Evolutionary conservation across 2,329 filamentous ascomycete genomes (phyloP).

Genomic region (Alternaria alternata): DNA sequence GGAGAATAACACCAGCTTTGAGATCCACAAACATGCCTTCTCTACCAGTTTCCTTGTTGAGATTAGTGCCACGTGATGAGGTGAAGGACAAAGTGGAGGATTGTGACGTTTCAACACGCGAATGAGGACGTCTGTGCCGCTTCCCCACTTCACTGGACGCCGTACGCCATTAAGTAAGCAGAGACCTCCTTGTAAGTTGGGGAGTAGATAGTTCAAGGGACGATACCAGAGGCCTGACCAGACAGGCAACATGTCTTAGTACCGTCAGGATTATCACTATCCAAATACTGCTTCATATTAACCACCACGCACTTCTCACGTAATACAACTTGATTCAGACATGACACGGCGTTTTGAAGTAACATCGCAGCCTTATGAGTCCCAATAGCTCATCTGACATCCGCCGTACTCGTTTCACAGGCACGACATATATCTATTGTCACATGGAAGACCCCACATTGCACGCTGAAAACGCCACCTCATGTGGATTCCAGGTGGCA

Average conservation of each 20-base stretch:
- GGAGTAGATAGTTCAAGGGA: not conserved
- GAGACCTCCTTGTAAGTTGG: not conserved
- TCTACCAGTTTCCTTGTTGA: not conserved
- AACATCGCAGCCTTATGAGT: constrained; percentile 7
- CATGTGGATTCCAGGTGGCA: not conserved
- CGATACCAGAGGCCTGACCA: not conserved
- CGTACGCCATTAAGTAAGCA: not conserved
- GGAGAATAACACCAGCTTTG: not conserved
- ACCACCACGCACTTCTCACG: not conserved
- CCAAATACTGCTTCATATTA: not conserved
- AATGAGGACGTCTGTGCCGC: not conserved
- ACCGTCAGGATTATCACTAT: not conserved
- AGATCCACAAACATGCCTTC: not conserved
- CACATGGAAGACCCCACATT: not conserved
- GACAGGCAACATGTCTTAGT: not conserved
- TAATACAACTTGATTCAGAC: not conserved
- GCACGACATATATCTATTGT: constrained; percentile 8
- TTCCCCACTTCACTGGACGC: not conserved
- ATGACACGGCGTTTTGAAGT: not conserved
- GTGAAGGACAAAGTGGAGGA: not conserved
- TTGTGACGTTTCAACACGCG: not conserved
- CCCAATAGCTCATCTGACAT: constrained; percentile 9
- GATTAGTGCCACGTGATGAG: not conserved
- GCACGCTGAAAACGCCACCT: constrained; percentile 14
- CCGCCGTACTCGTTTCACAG: constrained; percentile 10